These are phyloP conservation scores for Lactifluus subvellereus DNA, from an alignment of 768 basidiomycete genomes.

Conservation along the genomic window DNA sequence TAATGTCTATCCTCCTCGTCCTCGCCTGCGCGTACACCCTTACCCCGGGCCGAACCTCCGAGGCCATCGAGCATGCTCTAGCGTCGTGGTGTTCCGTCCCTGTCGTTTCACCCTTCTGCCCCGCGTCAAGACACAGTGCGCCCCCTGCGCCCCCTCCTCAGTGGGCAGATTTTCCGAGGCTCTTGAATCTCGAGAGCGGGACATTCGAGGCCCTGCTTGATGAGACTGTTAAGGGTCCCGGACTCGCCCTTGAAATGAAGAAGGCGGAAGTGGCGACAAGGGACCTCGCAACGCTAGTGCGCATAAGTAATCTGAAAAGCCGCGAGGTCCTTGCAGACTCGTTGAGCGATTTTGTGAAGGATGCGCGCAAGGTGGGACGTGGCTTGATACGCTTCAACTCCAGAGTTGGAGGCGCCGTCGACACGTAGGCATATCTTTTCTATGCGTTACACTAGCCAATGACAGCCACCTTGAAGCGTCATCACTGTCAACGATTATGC, in stretches of 20 bases:
- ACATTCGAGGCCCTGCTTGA: conserved; percentile 60
- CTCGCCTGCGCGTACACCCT: conserved; percentile 46
- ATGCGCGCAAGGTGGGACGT: conserved; percentile 55
- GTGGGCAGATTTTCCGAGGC: conserved; percentile 56
- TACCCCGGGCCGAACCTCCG: conserved; percentile 2
- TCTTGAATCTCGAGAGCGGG: conserved; percentile 54
- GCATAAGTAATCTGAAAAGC: conserved; percentile 56
- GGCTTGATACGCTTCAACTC: conserved; percentile 58
- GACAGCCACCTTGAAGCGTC: conserved; percentile 39
- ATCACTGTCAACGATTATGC: conserved; percentile 73
- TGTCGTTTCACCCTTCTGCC: conserved; percentile 46
- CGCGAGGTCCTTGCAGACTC: conserved; percentile 50
- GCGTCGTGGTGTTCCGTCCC: conserved; percentile 50
- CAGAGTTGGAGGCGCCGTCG: conserved; percentile 67
- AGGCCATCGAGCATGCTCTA: conserved; percentile 24
- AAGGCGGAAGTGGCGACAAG: conserved; percentile 71
- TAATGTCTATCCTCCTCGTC: conserved; percentile 49
- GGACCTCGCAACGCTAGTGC: conserved; percentile 60
- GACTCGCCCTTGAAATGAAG: conserved; percentile 61
- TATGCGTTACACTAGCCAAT: background rate
- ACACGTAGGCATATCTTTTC: conserved; percentile 44
- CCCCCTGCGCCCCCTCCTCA: conserved; percentile 27
- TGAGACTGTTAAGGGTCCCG: conserved; percentile 51
- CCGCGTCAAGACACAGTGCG: conserved; percentile 17
- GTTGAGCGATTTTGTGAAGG: conserved; percentile 49